Evolutionary conservation across 495 filamentous ascomycete species (phyloP).

Genomic region (Parathielavia hyrcaniae): DNA sequence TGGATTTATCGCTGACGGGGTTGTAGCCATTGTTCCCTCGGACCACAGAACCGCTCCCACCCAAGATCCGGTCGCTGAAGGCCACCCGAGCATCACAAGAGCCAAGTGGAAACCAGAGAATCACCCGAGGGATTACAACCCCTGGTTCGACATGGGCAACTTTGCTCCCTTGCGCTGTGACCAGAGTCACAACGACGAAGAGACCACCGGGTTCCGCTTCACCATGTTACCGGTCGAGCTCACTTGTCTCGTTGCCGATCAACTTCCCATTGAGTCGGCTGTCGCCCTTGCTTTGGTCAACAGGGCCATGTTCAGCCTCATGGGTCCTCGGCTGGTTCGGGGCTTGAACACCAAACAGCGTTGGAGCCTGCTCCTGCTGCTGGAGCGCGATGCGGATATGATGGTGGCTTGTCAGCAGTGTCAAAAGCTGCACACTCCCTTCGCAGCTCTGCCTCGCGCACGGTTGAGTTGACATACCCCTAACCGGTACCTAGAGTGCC

Average conservation of each 20-base stretch:
- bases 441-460: not conserved
- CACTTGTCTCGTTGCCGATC: not conserved
- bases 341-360: not conserved
- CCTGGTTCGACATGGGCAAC: not conserved
- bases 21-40: too few species aligned
- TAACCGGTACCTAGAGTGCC: too few species aligned
- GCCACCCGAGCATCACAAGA: not conserved
- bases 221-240: not conserved
- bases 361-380: not conserved
- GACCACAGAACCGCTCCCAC: too few species aligned
- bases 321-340: not conserved
- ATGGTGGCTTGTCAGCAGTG: slow-evolving; percentile 2
- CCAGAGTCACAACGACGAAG: not conserved
- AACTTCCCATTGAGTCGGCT: not conserved
- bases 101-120: not conserved
- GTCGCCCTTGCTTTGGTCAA: not conserved
- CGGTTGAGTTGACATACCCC: too few species aligned
- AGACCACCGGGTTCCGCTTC: not conserved
- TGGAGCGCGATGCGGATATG: not conserved
- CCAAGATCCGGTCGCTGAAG: too few species aligned
- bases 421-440: not conserved
- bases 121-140: not conserved
- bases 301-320: not conserved
- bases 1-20: too few species aligned
- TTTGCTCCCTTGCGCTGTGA: not conserved